These are phyloP conservation scores for Gypsophila paniculata DNA, from an alignment of 179 eudicot species.

Conservation along the genomic window DNA sequence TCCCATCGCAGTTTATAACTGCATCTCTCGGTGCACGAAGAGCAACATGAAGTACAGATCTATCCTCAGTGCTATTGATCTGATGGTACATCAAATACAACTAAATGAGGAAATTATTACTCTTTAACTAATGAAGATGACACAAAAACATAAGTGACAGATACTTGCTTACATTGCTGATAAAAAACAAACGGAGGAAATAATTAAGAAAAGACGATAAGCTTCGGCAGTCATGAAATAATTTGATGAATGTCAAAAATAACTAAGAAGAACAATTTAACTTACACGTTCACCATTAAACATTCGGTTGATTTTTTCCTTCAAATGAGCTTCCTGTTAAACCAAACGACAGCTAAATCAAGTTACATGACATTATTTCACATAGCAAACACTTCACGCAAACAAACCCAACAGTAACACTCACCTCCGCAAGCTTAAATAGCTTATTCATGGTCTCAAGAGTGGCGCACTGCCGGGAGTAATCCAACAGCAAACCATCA, in stretches of 20 bases:
- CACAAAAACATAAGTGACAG: neutral
- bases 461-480: constrained; percentile 77
- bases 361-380: constrained; percentile 3
- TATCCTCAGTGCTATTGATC: constrained; percentile 97
- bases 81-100: constrained; percentile 31
- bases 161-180: neutral
- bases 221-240: neutral
- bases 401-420: constrained; percentile 13
- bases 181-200: constrained; percentile 2
- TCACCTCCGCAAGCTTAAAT: constrained; percentile 76
- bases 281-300: constrained; percentile 86
- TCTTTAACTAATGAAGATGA: neutral
- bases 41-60: constrained; percentile 93
- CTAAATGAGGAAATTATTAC: constrained; percentile 3
- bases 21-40: constrained; percentile 94
- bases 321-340: constrained; percentile 73
- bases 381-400: neutral
- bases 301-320: constrained; percentile 72
- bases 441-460: constrained; percentile 71
- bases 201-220: neutral
- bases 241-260: too few relatives aligned
- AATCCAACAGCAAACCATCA: constrained; percentile 77
- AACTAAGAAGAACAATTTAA: neutral
- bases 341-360: constrained; percentile 9
- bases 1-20: constrained; percentile 69